These are phyloP conservation scores for Euphorbia lathyris DNA, from an alignment of 345 rosid genomes.

Conservation along the genomic window DNA sequence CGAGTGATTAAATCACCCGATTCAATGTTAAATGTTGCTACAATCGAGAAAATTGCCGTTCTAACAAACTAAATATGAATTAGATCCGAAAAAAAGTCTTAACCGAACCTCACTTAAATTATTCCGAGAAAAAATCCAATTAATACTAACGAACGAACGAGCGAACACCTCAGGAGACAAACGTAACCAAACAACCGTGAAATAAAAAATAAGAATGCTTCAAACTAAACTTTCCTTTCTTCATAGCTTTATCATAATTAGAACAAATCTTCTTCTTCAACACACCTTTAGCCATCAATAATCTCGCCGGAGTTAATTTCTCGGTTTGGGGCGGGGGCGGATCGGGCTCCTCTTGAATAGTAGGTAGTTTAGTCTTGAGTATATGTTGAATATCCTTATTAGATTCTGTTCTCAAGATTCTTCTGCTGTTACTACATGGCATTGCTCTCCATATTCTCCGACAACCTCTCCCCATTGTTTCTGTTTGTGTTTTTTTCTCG, in stretches of 20 bases:
- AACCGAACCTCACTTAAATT: too few species aligned
- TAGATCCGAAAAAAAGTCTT: too few species aligned
- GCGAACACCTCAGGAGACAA: constrained; percentile 21
- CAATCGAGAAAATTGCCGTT: too few species aligned
- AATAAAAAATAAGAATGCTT: constrained; percentile 23
- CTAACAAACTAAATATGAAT: too few species aligned
- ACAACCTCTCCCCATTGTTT: constrained; percentile 24
- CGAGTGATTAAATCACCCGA: too few species aligned
- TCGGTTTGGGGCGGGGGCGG: constrained; percentile 14
- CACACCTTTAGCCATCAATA: constrained; percentile 17
- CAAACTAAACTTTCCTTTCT: constrained; percentile 27
- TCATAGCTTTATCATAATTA: constrained; percentile 10
- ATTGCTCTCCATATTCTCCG: constrained; percentile 35
- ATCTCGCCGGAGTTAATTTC: background rate
- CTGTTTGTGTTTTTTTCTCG: background rate
- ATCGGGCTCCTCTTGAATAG: constrained; percentile 31
- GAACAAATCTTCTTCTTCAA: constrained; percentile 10
- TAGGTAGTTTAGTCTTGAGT: constrained; percentile 30
- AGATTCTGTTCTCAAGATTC: constrained; percentile 27
- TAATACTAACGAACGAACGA: too few species aligned
- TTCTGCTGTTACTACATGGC: constrained; percentile 29
- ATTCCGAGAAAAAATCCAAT: too few species aligned
- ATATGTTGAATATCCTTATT: constrained; percentile 36
- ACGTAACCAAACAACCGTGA: constrained; percentile 18
- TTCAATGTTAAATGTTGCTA: too few species aligned